Evolutionary conservation across 495 filamentous ascomycete species (phyloP), one percentile per base, ranked within the genome.

Genomic region (Opeltia flavorubescens): DNA sequence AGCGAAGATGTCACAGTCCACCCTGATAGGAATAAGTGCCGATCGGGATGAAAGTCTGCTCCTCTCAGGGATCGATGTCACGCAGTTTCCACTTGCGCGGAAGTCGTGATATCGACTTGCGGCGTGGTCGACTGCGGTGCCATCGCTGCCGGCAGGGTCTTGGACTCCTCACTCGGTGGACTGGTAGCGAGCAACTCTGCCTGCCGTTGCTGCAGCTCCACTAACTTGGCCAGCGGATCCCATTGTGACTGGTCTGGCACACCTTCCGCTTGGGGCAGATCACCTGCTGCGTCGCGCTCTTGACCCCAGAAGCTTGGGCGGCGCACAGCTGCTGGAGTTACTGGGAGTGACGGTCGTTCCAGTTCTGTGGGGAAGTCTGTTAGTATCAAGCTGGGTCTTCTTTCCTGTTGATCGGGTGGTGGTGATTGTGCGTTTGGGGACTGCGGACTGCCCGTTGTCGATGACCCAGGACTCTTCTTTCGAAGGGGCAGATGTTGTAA

Each of bases 341-440:
- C 87, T 15, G 88, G 86, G n/a, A 94, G 71, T 55, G 83, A 88
- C 34, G 88, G 88, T 15, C 88, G 74, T 60, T 95, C 88, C 49
- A 75, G 62, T 59, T 81, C 84, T 52, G 74, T 82, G 2, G 88
- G 88, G 65, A 94, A 94, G 64, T 94, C 85, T 23, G 86, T 94
- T 20, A 94, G 63, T 50, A 67, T 81, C 48, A 76, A 72, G 58
- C 73, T 76, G 45, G 69, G 68, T 28, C 69, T 60, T 46, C 66
- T 65, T 31, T 31, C 44, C 36, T 48, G 57, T 36, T 36, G 47
- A 52, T 36, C 31, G 26, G 31, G 38, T 48, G 39, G 46, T 29
- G 34, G 41, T 24, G 26, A 24, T 52, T 51, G 50, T 57, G 58
- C 20, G 63, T 55, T 53, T 25, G 54, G 52, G 29, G 43, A 52